These are phyloP conservation scores for Teratosphaeria gauchensis DNA, from an alignment of 2,329 filamentous ascomycete species.

Conservation along the genomic window DNA sequence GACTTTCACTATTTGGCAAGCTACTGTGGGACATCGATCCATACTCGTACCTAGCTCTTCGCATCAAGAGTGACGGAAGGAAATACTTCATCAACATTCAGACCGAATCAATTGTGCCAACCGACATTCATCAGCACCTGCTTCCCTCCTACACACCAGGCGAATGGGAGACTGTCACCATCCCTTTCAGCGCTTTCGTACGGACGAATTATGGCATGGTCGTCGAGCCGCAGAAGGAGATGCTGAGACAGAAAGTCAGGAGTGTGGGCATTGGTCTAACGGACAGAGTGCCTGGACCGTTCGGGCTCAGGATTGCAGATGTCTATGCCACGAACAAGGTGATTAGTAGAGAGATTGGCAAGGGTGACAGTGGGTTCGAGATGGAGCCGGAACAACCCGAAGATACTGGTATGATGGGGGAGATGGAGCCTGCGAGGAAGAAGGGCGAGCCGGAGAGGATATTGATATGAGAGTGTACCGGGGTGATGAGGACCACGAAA, in stretches of 20 bases:
- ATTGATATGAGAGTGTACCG: conserved; percentile 19
- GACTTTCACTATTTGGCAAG: conserved; percentile 73
- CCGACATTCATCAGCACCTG: conserved; percentile 92
- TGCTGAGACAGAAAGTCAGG: conserved; percentile 75
- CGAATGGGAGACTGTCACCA: conserved; percentile 89
- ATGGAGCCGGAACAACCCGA: conserved; percentile 12
- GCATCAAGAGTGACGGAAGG: conserved; percentile 81
- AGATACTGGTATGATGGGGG: conserved; percentile 21
- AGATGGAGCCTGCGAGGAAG: conserved; percentile 21
- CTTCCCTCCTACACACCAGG: conserved; percentile 69
- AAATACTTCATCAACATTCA: conserved; percentile 94
- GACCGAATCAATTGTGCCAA: conserved; percentile 84
- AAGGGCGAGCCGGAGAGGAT: conserved; percentile 27
- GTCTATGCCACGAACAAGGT: conserved; percentile 81
- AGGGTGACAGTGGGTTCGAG: conserved; percentile 23
- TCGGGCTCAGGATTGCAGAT: conserved; percentile 73
- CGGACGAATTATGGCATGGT: conserved; percentile 87
- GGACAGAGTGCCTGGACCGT: conserved; percentile 79
- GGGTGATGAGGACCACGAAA: not conserved
- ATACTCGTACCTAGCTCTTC: conserved; percentile 77
- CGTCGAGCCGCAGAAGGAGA: conserved; percentile 84
- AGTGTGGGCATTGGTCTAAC: conserved; percentile 82
- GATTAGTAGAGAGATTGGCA: conserved; percentile 24
- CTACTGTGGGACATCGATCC: conserved; percentile 82
- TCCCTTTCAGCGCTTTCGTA: conserved; percentile 88